Base-by-base conservation (phyloP, 192 early-diverging fungal species). In the Phlyctochytrium bullatum region DNA sequence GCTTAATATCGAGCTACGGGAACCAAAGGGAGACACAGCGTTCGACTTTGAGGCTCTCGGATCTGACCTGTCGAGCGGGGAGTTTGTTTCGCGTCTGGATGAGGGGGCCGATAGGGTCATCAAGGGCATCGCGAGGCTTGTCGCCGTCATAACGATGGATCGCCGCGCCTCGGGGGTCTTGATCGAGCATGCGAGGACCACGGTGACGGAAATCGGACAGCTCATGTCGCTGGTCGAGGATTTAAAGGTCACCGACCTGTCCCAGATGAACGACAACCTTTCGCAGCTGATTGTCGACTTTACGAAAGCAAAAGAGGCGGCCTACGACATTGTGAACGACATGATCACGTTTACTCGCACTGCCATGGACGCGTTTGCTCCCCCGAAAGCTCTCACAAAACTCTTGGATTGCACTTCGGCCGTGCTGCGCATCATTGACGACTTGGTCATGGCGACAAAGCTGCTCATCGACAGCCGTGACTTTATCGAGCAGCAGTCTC, bases 331-430 rank as follows among this genome's bases (percentile, higher is more conserved):
- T 17, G 72, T 75, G 4, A 81, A 80, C 47, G 78, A 79, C 25
- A 54, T 81, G 25, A 83, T 88, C 28, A 88, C 86, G 52, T 71
- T 74, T 16, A 78, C 86, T 23, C 77, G 82, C 28, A 73, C 81
- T 2, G 78, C 81, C 1, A 80, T 86, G 20, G 85, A 86, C 59
- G 80, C 78, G 6, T 85, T 84, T 67, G 84, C 84, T 20, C 80
- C 83, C 36, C 67, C 82, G 20, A 78, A 82, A 53, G 80, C 81
- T 0, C 40, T 87, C 1, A 78, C 81, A 10, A 79, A 76, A 61
- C 71, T 88, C 6, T 64, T 83, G 17, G 78, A 75, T 27, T 72
- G 73, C 1, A 79, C 85, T 1, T 79, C 79, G 3, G 64, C 74
- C 6, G 79, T 87, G 17, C 73, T 86, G 35, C 79, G 81, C 52